phyloP scores from a whole-genome alignment of 73 alveolate species.

The Paramecium bursaria region DNA sequence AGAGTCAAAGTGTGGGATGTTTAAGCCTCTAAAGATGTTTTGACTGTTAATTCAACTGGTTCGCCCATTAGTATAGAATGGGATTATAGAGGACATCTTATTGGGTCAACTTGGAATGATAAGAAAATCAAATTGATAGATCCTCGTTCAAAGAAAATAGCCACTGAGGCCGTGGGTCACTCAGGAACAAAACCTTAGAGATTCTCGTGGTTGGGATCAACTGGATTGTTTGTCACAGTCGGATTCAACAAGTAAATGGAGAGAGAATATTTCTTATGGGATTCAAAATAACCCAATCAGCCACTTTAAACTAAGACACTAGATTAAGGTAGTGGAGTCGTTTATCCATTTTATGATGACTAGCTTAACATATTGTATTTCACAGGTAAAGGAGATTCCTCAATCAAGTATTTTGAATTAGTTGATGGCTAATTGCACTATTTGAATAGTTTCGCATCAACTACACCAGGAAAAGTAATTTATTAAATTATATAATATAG shows the following conservation, averaged over 20 bases:
- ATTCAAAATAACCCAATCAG: conserved; percentile 79
- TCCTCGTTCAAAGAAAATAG: conserved; percentile 85
- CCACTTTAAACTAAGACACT: conserved; percentile 74
- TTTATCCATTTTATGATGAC: conserved; percentile 89
- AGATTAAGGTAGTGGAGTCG: conserved; percentile 86
- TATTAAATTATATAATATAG: neutral
- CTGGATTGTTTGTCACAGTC: conserved; percentile 78
- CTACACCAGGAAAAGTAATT: conserved; percentile 68
- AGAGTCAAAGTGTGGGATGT: conserved; percentile 91
- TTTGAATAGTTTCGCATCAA: conserved; percentile 66
- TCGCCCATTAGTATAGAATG: conserved; percentile 84
- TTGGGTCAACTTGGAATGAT: conserved; percentile 88
- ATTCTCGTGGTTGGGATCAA: conserved; percentile 86
- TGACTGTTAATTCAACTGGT: conserved; percentile 47
- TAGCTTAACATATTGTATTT: conserved; percentile 78
- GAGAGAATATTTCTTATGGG: conserved; percentile 93
- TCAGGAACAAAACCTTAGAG: conserved; percentile 91
- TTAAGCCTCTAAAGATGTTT: conserved; percentile 71
- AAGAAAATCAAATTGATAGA: conserved; percentile 85
- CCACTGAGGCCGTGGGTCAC: conserved; percentile 78
- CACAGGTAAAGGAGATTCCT: conserved; percentile 92
- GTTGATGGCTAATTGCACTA: conserved; percentile 79
- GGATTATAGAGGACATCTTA: conserved; percentile 89
- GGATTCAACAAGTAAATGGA: conserved; percentile 84
- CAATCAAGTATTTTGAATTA: conserved; percentile 79